Evolutionary conservation across 345 rosid genomes (phyloP).

Genomic region (Lepidium aucheri): DNA sequence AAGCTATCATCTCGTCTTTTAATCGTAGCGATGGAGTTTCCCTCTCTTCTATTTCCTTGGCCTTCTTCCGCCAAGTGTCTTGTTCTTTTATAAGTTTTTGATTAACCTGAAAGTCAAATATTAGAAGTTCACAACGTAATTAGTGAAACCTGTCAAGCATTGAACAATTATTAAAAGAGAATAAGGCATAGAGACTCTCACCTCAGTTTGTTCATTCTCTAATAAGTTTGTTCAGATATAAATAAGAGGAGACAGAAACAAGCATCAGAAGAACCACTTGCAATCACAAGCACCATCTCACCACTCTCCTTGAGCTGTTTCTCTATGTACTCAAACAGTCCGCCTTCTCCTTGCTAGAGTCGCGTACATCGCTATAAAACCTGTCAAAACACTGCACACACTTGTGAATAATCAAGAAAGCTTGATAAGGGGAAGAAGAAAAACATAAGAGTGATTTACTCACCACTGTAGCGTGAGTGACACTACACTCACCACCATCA

Average conservation of each 20-base stretch:
- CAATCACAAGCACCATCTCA: slow-evolving; percentile 73
- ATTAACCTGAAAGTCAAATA: slow-evolving; percentile 38
- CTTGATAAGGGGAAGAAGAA: not conserved
- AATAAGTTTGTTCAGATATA: too few species aligned
- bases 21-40: slow-evolving; percentile 30
- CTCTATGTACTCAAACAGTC: slow-evolving; percentile 57
- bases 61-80: slow-evolving; percentile 48
- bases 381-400: slow-evolving; percentile 19
- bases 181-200: slow-evolving; percentile 23
- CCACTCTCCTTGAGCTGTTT: slow-evolving; percentile 63
- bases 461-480: slow-evolving; percentile 69
- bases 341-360: slow-evolving; percentile 83
- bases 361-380: slow-evolving; percentile 80
- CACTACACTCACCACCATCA: too few species aligned
- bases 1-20: slow-evolving; percentile 50
- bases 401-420: not conserved
- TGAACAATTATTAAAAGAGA: not conserved
- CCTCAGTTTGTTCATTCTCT: too few species aligned
- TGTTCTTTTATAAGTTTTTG: slow-evolving; percentile 64
- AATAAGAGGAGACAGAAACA: not conserved
- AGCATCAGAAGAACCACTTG: slow-evolving; percentile 20
- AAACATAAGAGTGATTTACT: slow-evolving; percentile 11
- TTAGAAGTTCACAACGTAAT: not conserved
- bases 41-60: slow-evolving; percentile 79
- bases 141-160: not conserved